These are phyloP conservation scores for Coniella lustricola DNA, from an alignment of 2,329 filamentous ascomycete genomes.

Conservation along the genomic window DNA sequence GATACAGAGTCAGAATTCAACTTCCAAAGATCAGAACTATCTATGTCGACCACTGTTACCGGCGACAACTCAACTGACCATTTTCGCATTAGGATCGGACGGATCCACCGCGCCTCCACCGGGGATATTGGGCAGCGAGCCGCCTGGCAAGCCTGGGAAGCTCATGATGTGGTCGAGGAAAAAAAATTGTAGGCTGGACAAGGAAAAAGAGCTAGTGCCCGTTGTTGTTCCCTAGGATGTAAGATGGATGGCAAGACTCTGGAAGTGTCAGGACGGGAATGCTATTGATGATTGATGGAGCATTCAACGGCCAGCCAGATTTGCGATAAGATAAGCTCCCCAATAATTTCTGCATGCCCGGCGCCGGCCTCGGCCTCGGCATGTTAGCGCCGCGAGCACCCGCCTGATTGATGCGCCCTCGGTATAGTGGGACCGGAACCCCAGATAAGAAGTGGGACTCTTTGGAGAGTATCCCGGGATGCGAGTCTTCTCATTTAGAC, in stretches of 20 bases:
- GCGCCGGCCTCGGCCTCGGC: background rate
- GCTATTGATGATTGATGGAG: background rate
- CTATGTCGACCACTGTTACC: too few species aligned
- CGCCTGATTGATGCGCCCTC: too few species aligned
- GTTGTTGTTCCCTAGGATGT: too few species aligned
- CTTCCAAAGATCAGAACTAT: too few species aligned
- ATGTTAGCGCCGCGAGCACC: background rate
- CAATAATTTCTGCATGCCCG: background rate
- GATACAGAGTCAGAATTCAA: background rate
- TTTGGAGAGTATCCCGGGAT: too few species aligned
- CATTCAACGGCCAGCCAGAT: background rate
- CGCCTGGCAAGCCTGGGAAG: slow-evolving; percentile 25
- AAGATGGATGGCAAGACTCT: background rate
- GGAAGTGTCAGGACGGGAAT: background rate
- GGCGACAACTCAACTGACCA: slow-evolving; percentile 18
- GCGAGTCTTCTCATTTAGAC: too few species aligned
- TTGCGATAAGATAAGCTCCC: slow-evolving; percentile 9
- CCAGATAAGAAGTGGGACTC: too few species aligned
- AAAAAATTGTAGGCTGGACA: background rate
- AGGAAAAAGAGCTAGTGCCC: background rate
- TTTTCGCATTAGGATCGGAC: slow-evolving; percentile 46
- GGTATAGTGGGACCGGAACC: too few species aligned
- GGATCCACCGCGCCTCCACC: slow-evolving; percentile 24
- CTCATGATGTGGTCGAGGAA: slow-evolving; percentile 28
- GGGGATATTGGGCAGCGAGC: background rate